phyloP scores from a whole-genome alignment of 78 protist genomes.

The Blattamonas nauphoetae region DNA sequence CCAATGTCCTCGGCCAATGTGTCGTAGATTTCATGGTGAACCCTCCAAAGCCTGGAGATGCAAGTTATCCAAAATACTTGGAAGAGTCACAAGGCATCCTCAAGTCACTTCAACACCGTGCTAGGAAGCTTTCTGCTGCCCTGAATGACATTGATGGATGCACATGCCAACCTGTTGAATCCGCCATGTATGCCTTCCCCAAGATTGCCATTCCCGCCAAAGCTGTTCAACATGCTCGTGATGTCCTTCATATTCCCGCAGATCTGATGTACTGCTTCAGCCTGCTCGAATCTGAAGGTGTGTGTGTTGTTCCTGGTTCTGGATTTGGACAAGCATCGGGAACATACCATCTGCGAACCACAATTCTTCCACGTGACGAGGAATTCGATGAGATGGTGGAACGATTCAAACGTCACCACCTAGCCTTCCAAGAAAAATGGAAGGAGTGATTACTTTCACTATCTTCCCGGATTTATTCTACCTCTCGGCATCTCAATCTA shows the following conservation, averaged over 20 bases:
- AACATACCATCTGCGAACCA: constrained; percentile 91
- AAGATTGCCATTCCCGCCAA: constrained; percentile 65
- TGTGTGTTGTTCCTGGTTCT: constrained; percentile 87
- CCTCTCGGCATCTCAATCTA: no score
- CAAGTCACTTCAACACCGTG: constrained; percentile 27
- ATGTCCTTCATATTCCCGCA: constrained; percentile 55
- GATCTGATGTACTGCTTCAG: constrained; percentile 78
- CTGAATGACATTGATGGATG: constrained; percentile 20
- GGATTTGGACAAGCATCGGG: constrained; percentile 91
- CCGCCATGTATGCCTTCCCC: constrained; percentile 97
- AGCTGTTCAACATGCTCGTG: constrained; percentile 70
- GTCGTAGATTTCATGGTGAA: constrained; percentile 49
- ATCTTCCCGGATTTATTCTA: no score
- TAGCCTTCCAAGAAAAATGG: neutral
- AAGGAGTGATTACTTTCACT: no score
- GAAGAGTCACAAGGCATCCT: constrained; percentile 52
- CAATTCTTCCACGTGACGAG: constrained; percentile 94
- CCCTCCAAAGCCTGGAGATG: constrained; percentile 73
- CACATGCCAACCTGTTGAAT: constrained; percentile 22
- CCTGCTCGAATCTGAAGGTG: constrained; percentile 81
- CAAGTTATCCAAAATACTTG: constrained; percentile 29
- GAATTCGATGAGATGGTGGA: constrained; percentile 42
- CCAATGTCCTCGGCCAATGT: constrained; percentile 83
- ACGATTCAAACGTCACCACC: neutral
- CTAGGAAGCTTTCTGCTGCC: neutral